Evolutionary conservation across 1,139 yeast genomes (phyloP).

Genomic region (Lodderomyces orthopsilosis): DNA sequence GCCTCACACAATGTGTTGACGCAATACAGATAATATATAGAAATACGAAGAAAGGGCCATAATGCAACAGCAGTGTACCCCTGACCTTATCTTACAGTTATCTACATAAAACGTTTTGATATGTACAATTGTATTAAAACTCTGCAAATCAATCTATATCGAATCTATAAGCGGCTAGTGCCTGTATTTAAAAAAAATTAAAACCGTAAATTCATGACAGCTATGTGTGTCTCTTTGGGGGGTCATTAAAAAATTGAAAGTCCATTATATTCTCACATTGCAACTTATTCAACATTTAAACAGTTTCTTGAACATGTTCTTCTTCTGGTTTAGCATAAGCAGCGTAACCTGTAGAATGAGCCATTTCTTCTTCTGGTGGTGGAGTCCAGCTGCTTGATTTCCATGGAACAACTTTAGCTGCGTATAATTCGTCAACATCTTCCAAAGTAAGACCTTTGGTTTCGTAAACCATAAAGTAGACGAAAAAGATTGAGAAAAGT

Average conservation of each 20-base stretch:
- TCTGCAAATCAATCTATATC: neutral
- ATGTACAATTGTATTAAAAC: neutral
- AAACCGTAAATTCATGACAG: neutral
- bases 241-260: neutral
- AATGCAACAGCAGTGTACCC: neutral
- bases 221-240: neutral
- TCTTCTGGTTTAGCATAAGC: constrained; percentile 24
- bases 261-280: no score
- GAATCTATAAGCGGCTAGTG: neutral
- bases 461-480: constrained; percentile 55
- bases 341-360: constrained; percentile 25
- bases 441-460: constrained; percentile 63
- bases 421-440: constrained; percentile 62
- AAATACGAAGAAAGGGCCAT: neutral
- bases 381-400: constrained; percentile 47
- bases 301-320: constrained; percentile 19
- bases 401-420: constrained; percentile 44
- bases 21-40: no score
- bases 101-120: neutral
- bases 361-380: constrained; percentile 32
- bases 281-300: no score
- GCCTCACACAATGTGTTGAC: no score
- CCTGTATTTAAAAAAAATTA: neutral
- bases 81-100: neutral
- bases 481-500: constrained; percentile 52